Evolutionary conservation across 345 rosid genomes (phyloP), one percentile per base, ranked within the genome.

Genomic region (Salix exigua): DNA sequence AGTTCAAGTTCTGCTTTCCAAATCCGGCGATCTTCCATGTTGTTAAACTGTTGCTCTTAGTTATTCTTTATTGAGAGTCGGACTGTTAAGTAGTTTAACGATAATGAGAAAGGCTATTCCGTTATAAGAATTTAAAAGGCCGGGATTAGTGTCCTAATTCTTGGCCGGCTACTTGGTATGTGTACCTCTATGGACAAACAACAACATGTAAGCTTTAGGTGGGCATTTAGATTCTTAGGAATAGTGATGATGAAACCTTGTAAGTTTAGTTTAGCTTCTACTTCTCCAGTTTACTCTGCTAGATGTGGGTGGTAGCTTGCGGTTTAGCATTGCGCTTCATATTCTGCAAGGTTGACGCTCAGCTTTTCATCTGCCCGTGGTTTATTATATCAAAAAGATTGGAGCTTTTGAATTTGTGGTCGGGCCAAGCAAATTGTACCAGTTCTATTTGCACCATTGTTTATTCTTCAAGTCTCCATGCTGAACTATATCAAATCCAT

Each of bases 141-240:
- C 38, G 40, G 23, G 25, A 25, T 26, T 65, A 30, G 68, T 88
- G 93, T 90, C 91, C 93, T 89, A 88, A 89, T 92, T 92, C 92
- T 89, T 89, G 91, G 89, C 74, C 82, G 91, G 92, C 75, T 85
- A 83, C 89, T 89, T 77, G 80, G 79, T 66, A 88, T 74, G 93
- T 80, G 91, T 80, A 75, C 88, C 87, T 87, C 89, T 87, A 85
- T 85, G 91, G 94, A 91, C 90, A 77, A 60, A 90, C 13, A 89
- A 44, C 12, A 78, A 86, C 76, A 65, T 83, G 88, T 83, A 76
- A 92, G 89, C 85, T 88, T 85, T 88, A 92, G 92, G 88, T 88
- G 96, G 88, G 91, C 86, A 85, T 75, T 66, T 53, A 58, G 18
- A 30, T 55, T 50, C 14, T 50, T 19, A 19, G 46, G 5, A 6